These are phyloP conservation scores for Westerdykella sp. DNA, from an alignment of 2,329 filamentous ascomycete species.

Conservation along the genomic window DNA sequence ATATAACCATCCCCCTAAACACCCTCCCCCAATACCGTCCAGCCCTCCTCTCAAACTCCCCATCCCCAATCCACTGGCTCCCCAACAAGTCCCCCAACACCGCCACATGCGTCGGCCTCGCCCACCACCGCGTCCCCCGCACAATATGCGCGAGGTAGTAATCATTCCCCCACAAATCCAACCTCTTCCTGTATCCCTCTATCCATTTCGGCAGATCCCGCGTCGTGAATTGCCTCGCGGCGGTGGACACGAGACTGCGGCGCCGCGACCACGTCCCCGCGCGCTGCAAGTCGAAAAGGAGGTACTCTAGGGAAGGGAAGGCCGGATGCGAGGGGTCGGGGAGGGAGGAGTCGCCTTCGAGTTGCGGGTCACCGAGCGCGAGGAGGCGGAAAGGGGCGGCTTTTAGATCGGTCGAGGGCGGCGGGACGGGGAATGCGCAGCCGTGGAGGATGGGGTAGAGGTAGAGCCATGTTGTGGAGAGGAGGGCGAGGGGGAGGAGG, in stretches of 20 bases:
- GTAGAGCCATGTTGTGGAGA: slow-evolving; percentile 73
- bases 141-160: slow-evolving; percentile 93
- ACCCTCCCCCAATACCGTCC: slow-evolving; percentile 74
- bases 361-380: slow-evolving; percentile 82
- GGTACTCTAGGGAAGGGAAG: slow-evolving; percentile 40
- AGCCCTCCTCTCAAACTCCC: slow-evolving; percentile 71
- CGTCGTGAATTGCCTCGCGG: slow-evolving; percentile 13
- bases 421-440: slow-evolving; percentile 65
- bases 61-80: slow-evolving; percentile 87
- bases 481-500: slow-evolving; percentile 60
- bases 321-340: slow-evolving; percentile 39
- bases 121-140: slow-evolving; percentile 75
- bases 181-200: slow-evolving; percentile 63
- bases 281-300: slow-evolving; percentile 13
- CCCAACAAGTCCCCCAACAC: slow-evolving; percentile 89
- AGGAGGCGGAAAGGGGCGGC: slow-evolving; percentile 77
- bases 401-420: slow-evolving; percentile 4
- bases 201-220: slow-evolving; percentile 63
- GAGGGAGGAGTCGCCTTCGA: slow-evolving; percentile 86
- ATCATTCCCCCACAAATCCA: slow-evolving; percentile 92
- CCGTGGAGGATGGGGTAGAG: slow-evolving; percentile 74
- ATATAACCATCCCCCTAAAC: too few relatives aligned
- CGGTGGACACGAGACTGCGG: slow-evolving; percentile 10
- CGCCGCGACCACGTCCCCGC: slow-evolving; percentile 8
- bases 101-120: slow-evolving; percentile 74